These are phyloP conservation scores for Tolypocladium ovalisporum DNA, from an alignment of 2,329 filamentous ascomycete species.

Conservation along the genomic window DNA sequence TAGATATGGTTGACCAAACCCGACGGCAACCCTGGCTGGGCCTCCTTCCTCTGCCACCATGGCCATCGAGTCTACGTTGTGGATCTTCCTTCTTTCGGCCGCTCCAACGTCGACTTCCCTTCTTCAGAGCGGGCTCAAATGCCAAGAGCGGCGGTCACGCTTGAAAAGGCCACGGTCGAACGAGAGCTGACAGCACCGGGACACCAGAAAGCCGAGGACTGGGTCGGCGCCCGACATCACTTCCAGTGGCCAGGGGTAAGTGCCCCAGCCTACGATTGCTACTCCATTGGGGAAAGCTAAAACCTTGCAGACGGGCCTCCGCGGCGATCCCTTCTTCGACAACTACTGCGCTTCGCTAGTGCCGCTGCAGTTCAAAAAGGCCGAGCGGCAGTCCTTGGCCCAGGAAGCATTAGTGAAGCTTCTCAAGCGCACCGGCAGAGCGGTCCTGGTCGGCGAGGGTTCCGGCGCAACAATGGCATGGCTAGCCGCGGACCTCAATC, in stretches of 20 bases:
- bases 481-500: constrained; percentile 36
- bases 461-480: constrained; percentile 34
- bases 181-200: constrained; percentile 20
- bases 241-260: constrained; percentile 28
- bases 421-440: constrained; percentile 28
- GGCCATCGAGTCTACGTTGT: constrained; percentile 32
- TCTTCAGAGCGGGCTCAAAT: constrained; percentile 7
- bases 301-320: constrained; percentile 16
- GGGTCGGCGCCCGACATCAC: constrained; percentile 17
- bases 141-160: constrained; percentile 4
- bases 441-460: constrained; percentile 37
- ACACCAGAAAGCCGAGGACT: constrained; percentile 7
- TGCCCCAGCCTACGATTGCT: not conserved
- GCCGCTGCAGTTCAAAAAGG: constrained; percentile 17
- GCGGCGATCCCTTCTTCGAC: constrained; percentile 36
- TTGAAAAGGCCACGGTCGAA: constrained; percentile 14
- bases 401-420: constrained; percentile 28
- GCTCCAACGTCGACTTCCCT: constrained; percentile 16
- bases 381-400: constrained; percentile 18
- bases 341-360: constrained; percentile 33
- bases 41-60: constrained; percentile 27
- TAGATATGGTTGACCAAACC: constrained; percentile 35
- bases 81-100: constrained; percentile 29
- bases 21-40: constrained; percentile 33
- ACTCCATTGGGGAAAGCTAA: not conserved